Base-by-base conservation (phyloP, 225 moss, liverwort and hornwort species). In the Antitrichia curtipendula region DNA sequence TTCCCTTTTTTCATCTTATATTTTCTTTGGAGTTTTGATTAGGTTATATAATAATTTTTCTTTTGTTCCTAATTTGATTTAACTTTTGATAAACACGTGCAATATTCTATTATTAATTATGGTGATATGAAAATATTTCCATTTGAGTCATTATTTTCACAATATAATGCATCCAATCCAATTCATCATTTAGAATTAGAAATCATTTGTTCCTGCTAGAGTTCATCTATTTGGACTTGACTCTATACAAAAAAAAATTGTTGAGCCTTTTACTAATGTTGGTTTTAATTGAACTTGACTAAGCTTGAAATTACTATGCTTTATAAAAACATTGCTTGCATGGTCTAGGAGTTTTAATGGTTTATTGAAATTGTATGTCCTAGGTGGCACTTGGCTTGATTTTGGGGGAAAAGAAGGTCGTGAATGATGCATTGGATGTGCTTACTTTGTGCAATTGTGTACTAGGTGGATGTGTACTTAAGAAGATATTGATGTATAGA, bases 391-490 rank as follows among this genome's bases (percentile, higher is more conserved):
- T n/a, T 54, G 36, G 75, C 75, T 75, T 74, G 36, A 4, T 36
- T 56, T 38, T 50, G 7, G 16, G 40, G 50, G 31, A 23, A 22
- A 43, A n/a, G 16, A 43, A 58, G n/a, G 24, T 22, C 34, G 32
- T 70, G 34, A 36, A 38, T 86, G 40, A 72, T 56, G 21, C 15
- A 47, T 20, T 19, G 75, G 34, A 88, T 80, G 25, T 89, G 89
- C 75, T 61, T 61, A 69, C 36, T 58, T 31, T 75, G 31, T 28
- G 88, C 90, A 96, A 94, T 20, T 96, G 96, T 64, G 96, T 93
- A 40, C 84, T 98, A 77, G 90, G 96, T 43, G 98, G 98, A 86
- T 98, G 98, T 86, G 96, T 98, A 59, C 98, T 96, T 21, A 98
- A 98, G 87, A 98, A 96, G 70, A 96, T 98, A 52, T 84, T 98